Conservation (phyloP, 2,329 filamentous ascomycete genomes). For the Monosporascus cannonballus region DNA sequence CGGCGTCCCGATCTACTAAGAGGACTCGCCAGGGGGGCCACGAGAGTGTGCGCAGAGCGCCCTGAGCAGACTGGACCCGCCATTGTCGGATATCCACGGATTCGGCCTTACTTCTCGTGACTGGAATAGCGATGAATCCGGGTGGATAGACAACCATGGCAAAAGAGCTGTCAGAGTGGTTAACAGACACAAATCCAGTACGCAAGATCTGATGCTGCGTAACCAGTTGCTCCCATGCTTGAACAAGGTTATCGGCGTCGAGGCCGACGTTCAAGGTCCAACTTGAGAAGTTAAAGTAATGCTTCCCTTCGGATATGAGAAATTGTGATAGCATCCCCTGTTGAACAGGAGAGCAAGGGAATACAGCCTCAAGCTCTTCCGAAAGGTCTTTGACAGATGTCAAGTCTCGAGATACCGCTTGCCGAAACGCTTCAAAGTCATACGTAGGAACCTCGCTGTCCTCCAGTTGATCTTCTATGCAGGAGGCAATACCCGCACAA, state of each 20-base stretch:
- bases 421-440: conserved; percentile 35
- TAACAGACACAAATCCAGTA: conserved; percentile 62
- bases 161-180: conserved; percentile 57
- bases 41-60: conserved; percentile 39
- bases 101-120: conserved; percentile 11
- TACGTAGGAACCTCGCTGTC: conserved; percentile 17
- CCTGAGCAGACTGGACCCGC: conserved; percentile 25
- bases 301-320: conserved; percentile 54
- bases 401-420: conserved; percentile 24
- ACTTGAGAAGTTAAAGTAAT: conserved; percentile 72
- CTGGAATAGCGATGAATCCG: conserved; percentile 7
- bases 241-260: conserved; percentile 34
- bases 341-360: conserved; percentile 77
- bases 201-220: conserved; percentile 64
- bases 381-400: conserved; percentile 7
- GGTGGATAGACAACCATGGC: conserved; percentile 62
- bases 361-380: conserved; percentile 46
- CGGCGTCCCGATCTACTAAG: conserved; percentile 30
- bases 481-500: conserved; percentile 28
- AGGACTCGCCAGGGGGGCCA: conserved; percentile 58
- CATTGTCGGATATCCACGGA: conserved; percentile 30
- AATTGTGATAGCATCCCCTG: conserved; percentile 75
- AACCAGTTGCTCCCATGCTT: conserved; percentile 55
- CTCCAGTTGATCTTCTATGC: not conserved
- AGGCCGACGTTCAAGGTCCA: conserved; percentile 41